Base-by-base conservation (phyloP, 1,139 yeast species). In the Sugiyamaella neomexicana region DNA sequence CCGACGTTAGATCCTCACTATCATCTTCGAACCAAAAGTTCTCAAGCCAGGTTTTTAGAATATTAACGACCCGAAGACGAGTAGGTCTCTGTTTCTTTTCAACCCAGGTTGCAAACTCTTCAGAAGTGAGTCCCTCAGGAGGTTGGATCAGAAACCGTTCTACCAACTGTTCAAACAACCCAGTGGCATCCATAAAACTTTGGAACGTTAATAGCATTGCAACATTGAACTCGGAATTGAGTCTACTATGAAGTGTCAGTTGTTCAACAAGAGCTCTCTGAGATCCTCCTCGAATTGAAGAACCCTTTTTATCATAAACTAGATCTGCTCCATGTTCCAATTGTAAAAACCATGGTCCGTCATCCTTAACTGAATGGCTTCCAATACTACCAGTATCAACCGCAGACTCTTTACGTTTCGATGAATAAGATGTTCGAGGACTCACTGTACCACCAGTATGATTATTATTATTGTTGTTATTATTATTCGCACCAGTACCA, bases 71-170 rank as follows among this genome's bases (percentile, higher is more conserved):
- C 54, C 90, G 76, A 29, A 80, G 67, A 54, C 93, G 80, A 36
- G 88, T 84, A 0, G 91, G 67, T 63, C 72, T 69, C 72, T 76
- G 85, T 65, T 89, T 90, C 65, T 81, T 81, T 41, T 83, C 82
- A 8, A 85, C 79, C 98, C 99, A 93, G 4, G 78, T 72, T 44
- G 83, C 81, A 66, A 88, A 89, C 65, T 90, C 97, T 58, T 87
- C 96, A 62, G 82, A 86, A 54, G 88, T 82, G 58, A 93, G 73
- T 0, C 96, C 97, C 63, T 87, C 96, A 0, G 97, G 97, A 4
- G 97, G 95, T 58, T 81, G 83, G 34, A 83, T 74, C 57, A 85
- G 79, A 70, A 85, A 93, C 52, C 96, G 75, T 37, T 77, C 76
- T 36, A 85, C 81, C 57, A 93, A 73, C 46, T 80, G 70, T 23